These are phyloP conservation scores for Porodaedalea pini DNA, from an alignment of 1,284 basidiomycete species.

Conservation along the genomic window DNA sequence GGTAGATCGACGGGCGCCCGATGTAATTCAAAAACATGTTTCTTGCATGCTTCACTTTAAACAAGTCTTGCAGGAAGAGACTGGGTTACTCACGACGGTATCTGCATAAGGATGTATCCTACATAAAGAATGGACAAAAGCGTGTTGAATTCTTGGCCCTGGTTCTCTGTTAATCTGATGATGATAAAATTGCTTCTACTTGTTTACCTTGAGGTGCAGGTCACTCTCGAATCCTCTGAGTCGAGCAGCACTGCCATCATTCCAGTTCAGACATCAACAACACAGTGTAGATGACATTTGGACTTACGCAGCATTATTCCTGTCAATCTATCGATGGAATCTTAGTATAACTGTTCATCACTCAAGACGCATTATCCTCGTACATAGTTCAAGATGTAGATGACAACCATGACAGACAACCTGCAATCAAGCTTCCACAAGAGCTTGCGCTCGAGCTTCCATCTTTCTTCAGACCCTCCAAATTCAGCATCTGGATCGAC, in stretches of 20 bases:
- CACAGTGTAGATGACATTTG: neutral
- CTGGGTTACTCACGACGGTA: slow-evolving; percentile 51
- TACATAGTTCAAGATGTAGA: slow-evolving; percentile 57
- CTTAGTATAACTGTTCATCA: slow-evolving; percentile 30
- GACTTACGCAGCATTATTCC: slow-evolving; percentile 60
- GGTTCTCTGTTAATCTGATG: neutral
- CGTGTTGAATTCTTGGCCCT: slow-evolving; percentile 65
- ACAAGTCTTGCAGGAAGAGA: slow-evolving; percentile 13
- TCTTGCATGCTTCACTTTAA: slow-evolving; percentile 32
- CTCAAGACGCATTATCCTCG: slow-evolving; percentile 48
- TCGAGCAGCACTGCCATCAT: slow-evolving; percentile 52
- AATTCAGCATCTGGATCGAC: slow-evolving; percentile 38
- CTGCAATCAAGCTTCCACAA: slow-evolving; percentile 46
- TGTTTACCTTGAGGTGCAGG: slow-evolving; percentile 43
- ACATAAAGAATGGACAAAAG: slow-evolving; percentile 68
- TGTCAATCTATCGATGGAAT: slow-evolving; percentile 47
- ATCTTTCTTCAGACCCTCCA: slow-evolving; percentile 41
- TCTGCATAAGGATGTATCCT: slow-evolving; percentile 21
- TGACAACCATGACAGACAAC: slow-evolving; percentile 49
- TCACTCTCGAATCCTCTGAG: slow-evolving; percentile 70
- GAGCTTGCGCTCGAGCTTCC: slow-evolving; percentile 42
- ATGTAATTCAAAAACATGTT: slow-evolving; percentile 74
- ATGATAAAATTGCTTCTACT: neutral
- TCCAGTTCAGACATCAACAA: neutral
- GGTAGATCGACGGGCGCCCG: slow-evolving; percentile 70